phyloP scores from a whole-genome alignment of 2,329 filamentous ascomycete species.

The Botrytis sinoallii region DNA sequence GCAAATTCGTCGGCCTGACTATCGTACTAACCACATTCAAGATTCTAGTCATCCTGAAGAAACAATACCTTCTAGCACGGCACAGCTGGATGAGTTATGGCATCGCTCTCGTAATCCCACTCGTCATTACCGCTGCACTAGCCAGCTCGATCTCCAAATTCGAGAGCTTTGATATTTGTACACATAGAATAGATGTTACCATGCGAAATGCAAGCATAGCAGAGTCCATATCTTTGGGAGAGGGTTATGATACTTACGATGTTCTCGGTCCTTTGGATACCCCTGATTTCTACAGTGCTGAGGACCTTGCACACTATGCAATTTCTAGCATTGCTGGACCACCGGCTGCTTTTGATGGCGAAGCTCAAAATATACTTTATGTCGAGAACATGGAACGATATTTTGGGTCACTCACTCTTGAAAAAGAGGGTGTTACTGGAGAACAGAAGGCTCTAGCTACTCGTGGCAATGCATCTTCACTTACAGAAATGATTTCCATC shows the following conservation, averaged over 20 bases:
- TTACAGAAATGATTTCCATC: conserved; percentile 23
- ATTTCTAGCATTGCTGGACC: conserved; percentile 26
- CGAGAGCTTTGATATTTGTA: not conserved
- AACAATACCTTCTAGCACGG: not conserved
- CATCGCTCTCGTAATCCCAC: not conserved
- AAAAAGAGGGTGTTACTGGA: not conserved
- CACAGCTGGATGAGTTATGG: not conserved
- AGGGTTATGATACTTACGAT: not conserved
- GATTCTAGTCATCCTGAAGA: not conserved
- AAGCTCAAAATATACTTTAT: conserved; percentile 27
- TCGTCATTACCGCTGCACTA: conserved; percentile 49
- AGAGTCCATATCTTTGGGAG: not conserved
- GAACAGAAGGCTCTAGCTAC: conserved; percentile 13
- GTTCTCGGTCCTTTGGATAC: conserved; percentile 21
- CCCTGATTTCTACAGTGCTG: not conserved
- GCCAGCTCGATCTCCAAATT: conserved; percentile 41
- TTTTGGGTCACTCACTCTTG: not conserved
- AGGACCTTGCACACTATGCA: not conserved
- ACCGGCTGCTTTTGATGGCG: conserved; percentile 25
- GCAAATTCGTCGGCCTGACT: not conserved
- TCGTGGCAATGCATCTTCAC: conserved; percentile 24
- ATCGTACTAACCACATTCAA: not conserved
- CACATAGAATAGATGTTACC: not conserved
- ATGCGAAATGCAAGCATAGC: not conserved
- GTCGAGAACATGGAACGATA: not conserved